These are phyloP conservation scores for Berberis thunbergii DNA, from an alignment of 164 flowering plant species.

Conservation along the genomic window DNA sequence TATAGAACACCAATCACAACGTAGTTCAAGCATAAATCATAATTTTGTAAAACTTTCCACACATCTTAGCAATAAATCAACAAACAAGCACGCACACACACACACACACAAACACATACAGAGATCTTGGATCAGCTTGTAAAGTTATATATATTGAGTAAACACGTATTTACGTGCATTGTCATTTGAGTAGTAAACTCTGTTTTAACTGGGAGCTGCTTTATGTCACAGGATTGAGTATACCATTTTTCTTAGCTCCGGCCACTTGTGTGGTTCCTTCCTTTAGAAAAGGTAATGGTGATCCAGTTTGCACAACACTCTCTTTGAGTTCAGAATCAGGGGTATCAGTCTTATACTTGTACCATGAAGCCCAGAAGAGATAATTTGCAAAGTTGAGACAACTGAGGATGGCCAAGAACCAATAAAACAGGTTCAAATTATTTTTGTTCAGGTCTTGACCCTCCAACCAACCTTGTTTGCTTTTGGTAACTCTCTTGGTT, in stretches of 20 bases:
- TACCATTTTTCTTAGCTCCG: not conserved
- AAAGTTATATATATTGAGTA: too few relatives aligned
- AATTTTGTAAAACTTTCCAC: too few relatives aligned
- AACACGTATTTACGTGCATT: too few relatives aligned
- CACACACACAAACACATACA: too few relatives aligned
- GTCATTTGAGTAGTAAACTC: not conserved
- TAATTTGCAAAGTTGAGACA: constrained; percentile 44
- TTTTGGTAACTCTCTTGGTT: constrained; percentile 29
- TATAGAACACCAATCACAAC: too few relatives aligned
- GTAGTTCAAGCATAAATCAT: too few relatives aligned
- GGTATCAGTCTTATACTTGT: constrained; percentile 43
- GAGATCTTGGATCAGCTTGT: too few relatives aligned
- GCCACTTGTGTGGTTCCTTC: not conserved
- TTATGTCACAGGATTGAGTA: not conserved
- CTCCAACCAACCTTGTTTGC: constrained; percentile 45
- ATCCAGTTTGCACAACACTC: constrained; percentile 5
- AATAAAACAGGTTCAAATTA: constrained; percentile 48
- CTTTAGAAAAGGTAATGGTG: constrained; percentile 7
- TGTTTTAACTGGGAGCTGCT: not conserved
- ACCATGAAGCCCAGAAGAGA: constrained; percentile 51
- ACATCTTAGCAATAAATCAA: too few relatives aligned
- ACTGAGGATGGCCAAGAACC: constrained; percentile 60
- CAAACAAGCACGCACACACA: too few relatives aligned
- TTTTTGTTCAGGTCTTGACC: constrained; percentile 38
- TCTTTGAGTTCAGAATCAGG: constrained; percentile 4